These are phyloP conservation scores for Globisporangium paroecandrum DNA, from an alignment of 352 stramenopile genomes.

Conservation along the genomic window DNA sequence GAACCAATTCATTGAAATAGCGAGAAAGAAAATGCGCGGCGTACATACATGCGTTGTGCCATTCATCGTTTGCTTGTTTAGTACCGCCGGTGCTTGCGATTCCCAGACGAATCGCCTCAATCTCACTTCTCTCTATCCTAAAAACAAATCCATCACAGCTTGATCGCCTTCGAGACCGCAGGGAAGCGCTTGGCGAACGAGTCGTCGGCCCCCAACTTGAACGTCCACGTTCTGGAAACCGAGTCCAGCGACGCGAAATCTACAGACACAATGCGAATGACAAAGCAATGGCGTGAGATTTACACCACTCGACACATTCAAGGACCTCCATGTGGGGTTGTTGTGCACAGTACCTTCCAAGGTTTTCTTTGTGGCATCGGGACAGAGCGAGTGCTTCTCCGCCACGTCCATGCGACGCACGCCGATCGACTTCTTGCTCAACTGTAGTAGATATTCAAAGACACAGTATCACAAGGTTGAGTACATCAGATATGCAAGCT, in stretches of 20 bases:
- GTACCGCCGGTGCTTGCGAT: neutral
- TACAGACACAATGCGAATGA: constrained; percentile 14
- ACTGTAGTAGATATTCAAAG: constrained; percentile 14
- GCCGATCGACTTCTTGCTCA: constrained; percentile 31
- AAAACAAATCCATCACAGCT: constrained; percentile 27
- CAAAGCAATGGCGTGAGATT: neutral
- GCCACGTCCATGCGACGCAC: constrained; percentile 47
- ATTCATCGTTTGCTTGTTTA: too few relatives aligned
- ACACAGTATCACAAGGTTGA: neutral
- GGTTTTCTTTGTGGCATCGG: constrained; percentile 42
- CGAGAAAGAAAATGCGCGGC: too few relatives aligned
- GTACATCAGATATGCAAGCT: neutral
- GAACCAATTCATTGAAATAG: too few relatives aligned
- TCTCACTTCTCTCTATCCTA: constrained; percentile 1
- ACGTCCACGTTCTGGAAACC: constrained; percentile 44
- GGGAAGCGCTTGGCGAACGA: constrained; percentile 51
- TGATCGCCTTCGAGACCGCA: constrained; percentile 41
- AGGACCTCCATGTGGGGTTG: too few relatives aligned
- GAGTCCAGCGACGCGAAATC: constrained; percentile 49
- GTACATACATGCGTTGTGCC: too few relatives aligned
- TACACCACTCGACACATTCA: neutral
- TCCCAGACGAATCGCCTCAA: neutral
- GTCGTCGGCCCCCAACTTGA: constrained; percentile 46
- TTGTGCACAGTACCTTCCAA: constrained; percentile 29
- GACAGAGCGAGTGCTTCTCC: constrained; percentile 37